Percentiles rank a stretch among this genome's conserved stretches.
Evolutionary conservation across 2,329 filamentous ascomycete species (phyloP).

Genomic region (Sodiomyces alkalinus): DNA sequence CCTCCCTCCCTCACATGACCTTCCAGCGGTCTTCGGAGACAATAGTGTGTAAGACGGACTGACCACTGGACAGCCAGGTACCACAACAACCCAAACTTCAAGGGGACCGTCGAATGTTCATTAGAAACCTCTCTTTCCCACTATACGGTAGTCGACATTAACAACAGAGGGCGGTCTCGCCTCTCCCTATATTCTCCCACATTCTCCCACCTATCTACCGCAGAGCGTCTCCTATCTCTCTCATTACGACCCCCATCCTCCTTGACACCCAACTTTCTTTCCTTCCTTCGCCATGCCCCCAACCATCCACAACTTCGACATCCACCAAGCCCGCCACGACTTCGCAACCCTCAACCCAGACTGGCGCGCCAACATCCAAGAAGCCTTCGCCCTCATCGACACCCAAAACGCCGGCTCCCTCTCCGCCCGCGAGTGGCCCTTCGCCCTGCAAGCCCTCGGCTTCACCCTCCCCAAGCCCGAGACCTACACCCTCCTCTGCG

Average conservation of each 20-base stretch:
- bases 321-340: constrained; percentile 7
- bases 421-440: constrained; percentile 96
- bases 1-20: no score
- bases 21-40: no score
- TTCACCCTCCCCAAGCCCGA: constrained; percentile 83
- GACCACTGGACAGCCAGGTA: no score
- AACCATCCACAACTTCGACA: constrained; percentile 6
- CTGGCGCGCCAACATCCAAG: constrained; percentile 9
- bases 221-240: no score
- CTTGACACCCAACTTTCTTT: neutral
- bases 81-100: no score
- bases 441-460: constrained; percentile 86
- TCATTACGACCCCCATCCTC: neutral
- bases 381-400: constrained; percentile 74
- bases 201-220: no score
- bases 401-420: constrained; percentile 88
- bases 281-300: constrained; percentile 4
- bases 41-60: no score
- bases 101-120: no score
- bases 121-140: no score
- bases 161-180: no score
- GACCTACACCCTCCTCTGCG: constrained; percentile 65
- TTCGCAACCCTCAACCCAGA: constrained; percentile 6
- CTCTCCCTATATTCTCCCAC: no score
- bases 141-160: no score